Percentiles rank a stretch among this genome's conserved stretches.
These are phyloP conservation scores for Porcisia hertigi DNA, from an alignment of 208 protist species.

Conservation along the genomic window DNA sequence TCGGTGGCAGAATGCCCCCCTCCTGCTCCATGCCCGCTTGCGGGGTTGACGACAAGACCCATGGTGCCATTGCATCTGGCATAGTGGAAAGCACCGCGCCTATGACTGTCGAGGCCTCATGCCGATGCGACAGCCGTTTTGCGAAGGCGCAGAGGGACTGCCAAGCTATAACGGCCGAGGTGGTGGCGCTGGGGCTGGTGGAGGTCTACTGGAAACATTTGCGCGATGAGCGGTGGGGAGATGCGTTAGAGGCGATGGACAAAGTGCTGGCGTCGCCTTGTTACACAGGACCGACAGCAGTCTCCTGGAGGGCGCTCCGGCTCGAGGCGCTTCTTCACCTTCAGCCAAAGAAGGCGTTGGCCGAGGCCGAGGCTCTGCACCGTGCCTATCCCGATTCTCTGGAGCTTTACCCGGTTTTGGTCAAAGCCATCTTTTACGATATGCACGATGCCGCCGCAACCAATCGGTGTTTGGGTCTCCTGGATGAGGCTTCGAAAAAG, in stretches of 20 bases:
- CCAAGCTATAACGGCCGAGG: conserved; percentile 46
- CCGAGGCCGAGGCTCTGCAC: conserved; percentile 44
- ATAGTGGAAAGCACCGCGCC: background rate
- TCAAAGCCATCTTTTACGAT: conserved; percentile 80
- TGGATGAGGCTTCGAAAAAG: conserved; percentile 36
- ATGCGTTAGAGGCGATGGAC: conserved; percentile 42
- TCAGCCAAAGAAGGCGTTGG: conserved; percentile 41
- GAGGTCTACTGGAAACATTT: conserved; percentile 57
- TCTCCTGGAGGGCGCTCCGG: conserved; percentile 55
- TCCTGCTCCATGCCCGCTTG: background rate
- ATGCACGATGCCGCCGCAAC: conserved; percentile 65
- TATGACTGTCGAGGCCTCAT: background rate
- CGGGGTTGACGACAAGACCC: background rate
- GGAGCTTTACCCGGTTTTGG: conserved; percentile 62
- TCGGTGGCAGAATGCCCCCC: background rate
- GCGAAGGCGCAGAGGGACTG: conserved; percentile 31
- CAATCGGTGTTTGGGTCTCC: conserved; percentile 34
- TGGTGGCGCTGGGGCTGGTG: conserved; percentile 35
- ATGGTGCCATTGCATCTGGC: no score
- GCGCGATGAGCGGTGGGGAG: conserved; percentile 38
- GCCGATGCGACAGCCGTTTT: background rate
- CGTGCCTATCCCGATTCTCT: conserved; percentile 31
- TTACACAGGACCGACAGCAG: conserved; percentile 32
- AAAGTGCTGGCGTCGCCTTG: conserved; percentile 27
- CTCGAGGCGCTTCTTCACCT: conserved; percentile 60